Percentiles rank a stretch among this genome's conserved stretches.
Evolutionary conservation across 306 rosid species (phyloP).

Genomic region (Delonix regia): DNA sequence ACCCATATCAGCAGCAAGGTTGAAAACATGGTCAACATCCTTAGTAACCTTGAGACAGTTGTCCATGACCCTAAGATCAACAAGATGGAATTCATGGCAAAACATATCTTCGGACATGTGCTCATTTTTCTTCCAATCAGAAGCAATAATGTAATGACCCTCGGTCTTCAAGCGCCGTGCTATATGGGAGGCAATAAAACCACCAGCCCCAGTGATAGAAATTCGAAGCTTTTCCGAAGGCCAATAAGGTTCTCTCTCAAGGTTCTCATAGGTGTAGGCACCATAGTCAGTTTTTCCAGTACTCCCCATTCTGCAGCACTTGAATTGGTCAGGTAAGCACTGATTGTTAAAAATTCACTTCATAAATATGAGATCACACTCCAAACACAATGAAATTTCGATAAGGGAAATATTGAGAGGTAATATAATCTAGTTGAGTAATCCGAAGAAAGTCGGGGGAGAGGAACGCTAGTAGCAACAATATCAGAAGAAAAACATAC

Average conservation of each 20-base stretch:
- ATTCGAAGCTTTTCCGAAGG: constrained; percentile 84
- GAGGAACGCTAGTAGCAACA: background rate
- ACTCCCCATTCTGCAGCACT: constrained; percentile 84
- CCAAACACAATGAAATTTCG: constrained; percentile 1
- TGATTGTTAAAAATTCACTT: background rate
- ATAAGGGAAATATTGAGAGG: constrained; percentile 1
- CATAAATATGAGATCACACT: constrained; percentile 15
- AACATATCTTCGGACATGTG: constrained; percentile 99
- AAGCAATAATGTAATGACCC: constrained; percentile 94
- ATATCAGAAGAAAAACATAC: background rate
- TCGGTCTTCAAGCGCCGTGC: constrained; percentile 92
- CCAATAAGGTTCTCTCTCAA: constrained; percentile 96
- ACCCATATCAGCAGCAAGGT: constrained; percentile 99
- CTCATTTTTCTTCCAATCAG: constrained; percentile 99
- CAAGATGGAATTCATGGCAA: constrained; percentile 97
- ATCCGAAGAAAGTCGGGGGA: background rate
- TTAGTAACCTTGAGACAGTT: constrained; percentile 87
- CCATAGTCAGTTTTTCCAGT: constrained; percentile 67
- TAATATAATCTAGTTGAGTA: constrained; percentile 8
- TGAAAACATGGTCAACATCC: constrained; percentile 91
- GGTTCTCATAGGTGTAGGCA: constrained; percentile 79
- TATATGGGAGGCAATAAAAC: constrained; percentile 94
- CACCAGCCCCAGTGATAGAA: constrained; percentile 98
- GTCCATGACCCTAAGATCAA: constrained; percentile 96
- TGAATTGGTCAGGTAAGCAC: constrained; percentile 12